Conservation (phyloP, 108 stramenopile genomes). For the Mayamaea pseudoterrestris region DNA sequence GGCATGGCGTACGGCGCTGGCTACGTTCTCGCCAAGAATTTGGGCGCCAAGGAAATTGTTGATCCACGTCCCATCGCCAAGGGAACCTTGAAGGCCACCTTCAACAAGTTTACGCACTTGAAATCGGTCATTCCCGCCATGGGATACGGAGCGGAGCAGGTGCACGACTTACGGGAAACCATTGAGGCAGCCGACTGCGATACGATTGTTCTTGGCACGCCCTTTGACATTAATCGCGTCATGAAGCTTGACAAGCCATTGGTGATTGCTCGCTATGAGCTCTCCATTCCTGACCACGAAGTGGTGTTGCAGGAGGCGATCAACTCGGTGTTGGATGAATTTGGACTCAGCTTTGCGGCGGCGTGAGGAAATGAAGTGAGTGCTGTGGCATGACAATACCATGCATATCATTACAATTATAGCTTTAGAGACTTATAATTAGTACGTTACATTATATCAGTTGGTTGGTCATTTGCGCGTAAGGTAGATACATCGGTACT, state of each 20-base stretch:
- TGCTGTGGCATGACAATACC: too few relatives aligned
- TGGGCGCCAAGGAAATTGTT: slow-evolving; percentile 30
- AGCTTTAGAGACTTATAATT: too few relatives aligned
- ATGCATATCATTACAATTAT: too few relatives aligned
- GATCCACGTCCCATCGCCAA: slow-evolving; percentile 39
- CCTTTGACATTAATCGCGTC: slow-evolving; percentile 23
- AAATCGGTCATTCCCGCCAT: slow-evolving; percentile 33
- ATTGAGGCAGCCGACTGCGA: slow-evolving; percentile 28
- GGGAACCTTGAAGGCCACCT: slow-evolving; percentile 22
- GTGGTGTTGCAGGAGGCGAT: too few relatives aligned
- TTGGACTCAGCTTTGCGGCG: too few relatives aligned
- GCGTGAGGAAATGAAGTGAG: too few relatives aligned
- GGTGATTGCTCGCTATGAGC: not conserved
- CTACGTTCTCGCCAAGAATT: slow-evolving; percentile 27
- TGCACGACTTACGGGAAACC: slow-evolving; percentile 26
- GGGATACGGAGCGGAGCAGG: slow-evolving; percentile 35
- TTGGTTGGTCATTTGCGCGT: too few relatives aligned
- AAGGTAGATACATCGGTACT: too few relatives aligned
- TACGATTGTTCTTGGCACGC: slow-evolving; percentile 28
- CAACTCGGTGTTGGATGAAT: too few relatives aligned
- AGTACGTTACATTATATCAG: too few relatives aligned
- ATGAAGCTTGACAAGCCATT: slow-evolving; percentile 16
- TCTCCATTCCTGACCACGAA: too few relatives aligned
- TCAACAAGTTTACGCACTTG: slow-evolving; percentile 31
- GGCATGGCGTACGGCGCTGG: slow-evolving; percentile 46